phyloP scores from a whole-genome alignment of 441 rosid species.

The Kokia cookei region DNA sequence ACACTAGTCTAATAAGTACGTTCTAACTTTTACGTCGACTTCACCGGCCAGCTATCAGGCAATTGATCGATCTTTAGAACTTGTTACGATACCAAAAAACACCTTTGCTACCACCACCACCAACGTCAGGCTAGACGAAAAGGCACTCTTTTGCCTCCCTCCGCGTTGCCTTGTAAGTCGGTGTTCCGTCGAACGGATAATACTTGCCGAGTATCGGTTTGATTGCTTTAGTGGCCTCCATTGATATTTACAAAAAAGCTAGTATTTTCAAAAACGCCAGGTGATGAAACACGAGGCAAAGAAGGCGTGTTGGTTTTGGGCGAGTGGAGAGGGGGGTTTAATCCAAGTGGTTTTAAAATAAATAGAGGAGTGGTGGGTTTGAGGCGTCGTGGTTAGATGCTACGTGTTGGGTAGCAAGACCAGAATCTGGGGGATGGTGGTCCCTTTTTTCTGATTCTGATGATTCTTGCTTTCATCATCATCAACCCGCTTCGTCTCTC shows the following conservation, averaged over 20 bases:
- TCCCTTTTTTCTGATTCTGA: too few species aligned
- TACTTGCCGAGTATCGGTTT: slow-evolving; percentile 36
- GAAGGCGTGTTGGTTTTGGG: too few species aligned
- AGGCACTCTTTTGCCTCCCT: slow-evolving; percentile 42
- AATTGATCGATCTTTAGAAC: slow-evolving; percentile 3
- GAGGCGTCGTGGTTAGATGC: too few species aligned
- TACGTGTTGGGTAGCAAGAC: too few species aligned
- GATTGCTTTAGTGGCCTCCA: slow-evolving; percentile 46
- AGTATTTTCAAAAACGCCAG: too few species aligned
- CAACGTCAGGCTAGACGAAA: slow-evolving; percentile 37
- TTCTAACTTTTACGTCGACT: background rate
- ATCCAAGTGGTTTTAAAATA: too few species aligned
- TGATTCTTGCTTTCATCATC: too few species aligned
- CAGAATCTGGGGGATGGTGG: too few species aligned
- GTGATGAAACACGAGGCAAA: too few species aligned
- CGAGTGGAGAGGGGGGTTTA: too few species aligned
- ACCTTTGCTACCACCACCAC: slow-evolving; percentile 22
- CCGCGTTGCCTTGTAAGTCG: slow-evolving; percentile 37
- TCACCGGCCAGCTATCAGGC: background rate
- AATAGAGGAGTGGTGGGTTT: too few species aligned
- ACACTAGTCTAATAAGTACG: background rate
- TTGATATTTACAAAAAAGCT: background rate
- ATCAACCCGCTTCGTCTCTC: too few species aligned
- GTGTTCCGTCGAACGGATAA: slow-evolving; percentile 31
- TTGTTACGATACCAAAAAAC: slow-evolving; percentile 39